Percentiles rank a stretch among this genome's conserved stretches.
Conservation (phyloP, 139 green algal species). For the Asterochloris erici region DNA sequence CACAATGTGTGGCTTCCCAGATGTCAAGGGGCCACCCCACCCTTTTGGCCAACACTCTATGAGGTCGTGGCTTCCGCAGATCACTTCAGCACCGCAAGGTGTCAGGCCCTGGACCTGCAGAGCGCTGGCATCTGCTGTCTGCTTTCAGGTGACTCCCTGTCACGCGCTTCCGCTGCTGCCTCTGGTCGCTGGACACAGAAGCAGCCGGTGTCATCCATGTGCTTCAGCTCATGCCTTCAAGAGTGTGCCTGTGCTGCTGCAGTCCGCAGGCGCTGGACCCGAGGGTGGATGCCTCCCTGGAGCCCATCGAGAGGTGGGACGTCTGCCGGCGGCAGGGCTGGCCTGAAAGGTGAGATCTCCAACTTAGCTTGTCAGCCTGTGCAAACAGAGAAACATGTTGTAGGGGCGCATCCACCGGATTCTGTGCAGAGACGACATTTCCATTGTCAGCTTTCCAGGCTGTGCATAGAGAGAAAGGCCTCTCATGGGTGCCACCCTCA, state of each 20-base stretch:
- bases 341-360: constrained; percentile 27
- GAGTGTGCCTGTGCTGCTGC: not conserved
- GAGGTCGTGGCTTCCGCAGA: no score
- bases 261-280: not conserved
- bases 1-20: no score
- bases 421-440: not conserved
- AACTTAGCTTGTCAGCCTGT: not conserved
- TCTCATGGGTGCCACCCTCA: not conserved
- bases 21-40: no score
- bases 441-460: not conserved
- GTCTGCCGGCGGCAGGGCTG: constrained; percentile 26
- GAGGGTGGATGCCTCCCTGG: not conserved
- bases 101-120: not conserved
- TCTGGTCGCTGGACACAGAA: not conserved
- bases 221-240: not conserved
- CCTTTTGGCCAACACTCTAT: no score
- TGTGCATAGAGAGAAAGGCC: not conserved
- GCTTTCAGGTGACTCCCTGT: not conserved
- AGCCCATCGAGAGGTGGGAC: constrained; percentile 35
- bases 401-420: not conserved
- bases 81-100: no score
- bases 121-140: not conserved
- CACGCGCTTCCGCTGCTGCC: not conserved
- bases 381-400: not conserved
- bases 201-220: not conserved